phyloP scores from a whole-genome alignment of 768 basidiomycete genomes.

The Pleurotus djamor region DNA sequence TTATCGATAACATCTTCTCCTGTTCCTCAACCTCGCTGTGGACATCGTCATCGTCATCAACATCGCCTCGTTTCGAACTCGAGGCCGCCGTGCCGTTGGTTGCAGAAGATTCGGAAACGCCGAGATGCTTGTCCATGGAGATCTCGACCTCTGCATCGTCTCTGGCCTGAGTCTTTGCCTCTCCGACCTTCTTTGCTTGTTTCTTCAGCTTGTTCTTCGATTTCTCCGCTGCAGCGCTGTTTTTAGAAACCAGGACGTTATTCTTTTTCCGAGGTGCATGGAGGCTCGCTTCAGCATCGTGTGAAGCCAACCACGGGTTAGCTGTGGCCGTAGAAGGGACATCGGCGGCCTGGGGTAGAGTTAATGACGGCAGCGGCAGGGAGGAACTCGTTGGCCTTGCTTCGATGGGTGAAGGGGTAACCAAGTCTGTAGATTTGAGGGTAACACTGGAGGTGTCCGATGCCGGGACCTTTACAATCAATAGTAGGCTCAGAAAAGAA shows the following conservation, averaged over 20 bases:
- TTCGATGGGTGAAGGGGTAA: slow-evolving; percentile 37
- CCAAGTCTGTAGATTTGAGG: slow-evolving; percentile 53
- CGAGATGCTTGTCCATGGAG: slow-evolving; percentile 50
- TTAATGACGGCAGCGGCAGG: slow-evolving; percentile 10
- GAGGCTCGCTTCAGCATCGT: slow-evolving; percentile 69
- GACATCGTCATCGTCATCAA: slow-evolving; percentile 47
- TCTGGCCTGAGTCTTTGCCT: slow-evolving; percentile 53
- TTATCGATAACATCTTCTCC: slow-evolving; percentile 42
- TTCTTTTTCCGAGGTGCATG: slow-evolving; percentile 65
- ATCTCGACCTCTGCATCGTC: slow-evolving; percentile 86
- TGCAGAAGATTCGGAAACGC: slow-evolving; percentile 20
- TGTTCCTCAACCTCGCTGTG: slow-evolving; percentile 74
- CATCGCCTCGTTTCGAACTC: slow-evolving; percentile 32
- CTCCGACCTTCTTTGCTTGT: slow-evolving; percentile 48
- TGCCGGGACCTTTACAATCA: not conserved
- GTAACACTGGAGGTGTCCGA: slow-evolving; percentile 71
- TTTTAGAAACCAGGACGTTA: slow-evolving; percentile 67
- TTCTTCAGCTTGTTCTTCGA: slow-evolving; percentile 78
- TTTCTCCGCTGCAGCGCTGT: slow-evolving; percentile 57
- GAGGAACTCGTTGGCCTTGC: slow-evolving; percentile 9
- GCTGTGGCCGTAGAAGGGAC: slow-evolving; percentile 14
- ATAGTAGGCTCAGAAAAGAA: not conserved
- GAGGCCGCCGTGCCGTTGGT: slow-evolving; percentile 36
- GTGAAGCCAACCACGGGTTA: slow-evolving; percentile 83
- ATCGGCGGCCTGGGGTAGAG: slow-evolving; percentile 12